Evolutionary conservation across 306 rosid species (phyloP), one percentile per base, ranked within the genome.

Genomic region (Cucurbita ficifolia): DNA sequence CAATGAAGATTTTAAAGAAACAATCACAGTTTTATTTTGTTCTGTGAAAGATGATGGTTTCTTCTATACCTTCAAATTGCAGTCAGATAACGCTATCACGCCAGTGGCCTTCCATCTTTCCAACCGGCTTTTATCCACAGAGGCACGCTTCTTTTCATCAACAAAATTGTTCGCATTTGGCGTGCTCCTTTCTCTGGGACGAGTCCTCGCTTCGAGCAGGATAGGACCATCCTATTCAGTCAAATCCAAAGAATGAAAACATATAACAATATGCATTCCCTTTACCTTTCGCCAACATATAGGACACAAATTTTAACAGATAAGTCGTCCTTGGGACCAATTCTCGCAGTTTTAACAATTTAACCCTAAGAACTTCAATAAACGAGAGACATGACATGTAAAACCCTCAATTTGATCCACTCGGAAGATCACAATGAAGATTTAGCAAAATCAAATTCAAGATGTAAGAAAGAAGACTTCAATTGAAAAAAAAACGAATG

Each of bases 81-180:
- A 79, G 74, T 90, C 96, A 76, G 92, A 81, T 81, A 94, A 75
- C 53, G 92, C 90, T 70, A 94, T 70, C 81, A 94, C 90, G 72
- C 96, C 91, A 13, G 92, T 87, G 53, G 71, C 83, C 78, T 86
- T 84, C 92, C 97, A 94, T 63, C 86, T 81, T 43, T 86, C 87
- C 75, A 62, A 64, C 77, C 92, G 80, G 76, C 56, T 81, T 76
- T 81, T 87, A 70, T 80, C 83, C 52, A 70, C 70, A 76, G 80
- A 78, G 76, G 60, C 74, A 68, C 50, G 43, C 61, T 59, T 73
- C 73, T 83, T 83, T 60, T 73, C 86, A 45, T 65, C 77, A 48
- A 13, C 74, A 33, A 33, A 4, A 56, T 78, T 88, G 10, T 60
- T 61, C 71, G 70, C 78, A 75, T 64, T 72, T 49, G 64, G 76